These are phyloP conservation scores for Backusella westeae DNA, from an alignment of 192 early-diverging fungal species.

Conservation along the genomic window DNA sequence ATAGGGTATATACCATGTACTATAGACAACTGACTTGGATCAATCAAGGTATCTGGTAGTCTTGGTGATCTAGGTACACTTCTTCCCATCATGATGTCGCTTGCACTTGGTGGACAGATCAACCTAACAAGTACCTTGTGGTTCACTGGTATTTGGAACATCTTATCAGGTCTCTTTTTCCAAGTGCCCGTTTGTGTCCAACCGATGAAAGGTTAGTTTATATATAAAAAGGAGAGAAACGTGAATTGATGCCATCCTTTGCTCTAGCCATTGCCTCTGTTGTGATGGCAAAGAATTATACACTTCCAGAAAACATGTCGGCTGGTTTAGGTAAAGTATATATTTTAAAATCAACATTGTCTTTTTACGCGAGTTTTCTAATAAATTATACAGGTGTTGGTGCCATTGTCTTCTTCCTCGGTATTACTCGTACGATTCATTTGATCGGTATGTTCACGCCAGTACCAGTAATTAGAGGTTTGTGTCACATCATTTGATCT, in stretches of 20 bases:
- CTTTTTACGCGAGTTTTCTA: too few relatives aligned
- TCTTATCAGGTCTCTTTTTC: constrained; percentile 72
- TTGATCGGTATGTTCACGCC: constrained; percentile 70
- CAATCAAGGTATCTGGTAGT: constrained; percentile 26
- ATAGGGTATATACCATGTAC: too few relatives aligned
- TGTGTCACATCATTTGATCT: not conserved
- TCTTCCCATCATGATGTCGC: constrained; percentile 83
- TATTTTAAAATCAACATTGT: too few relatives aligned
- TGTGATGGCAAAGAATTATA: constrained; percentile 69
- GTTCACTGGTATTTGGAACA: constrained; percentile 90
- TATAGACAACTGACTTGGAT: too few relatives aligned
- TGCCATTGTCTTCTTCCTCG: constrained; percentile 61
- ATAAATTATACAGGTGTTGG: constrained; percentile 41
- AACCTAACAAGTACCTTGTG: constrained; percentile 76
- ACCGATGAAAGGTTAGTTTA: constrained; percentile 80
- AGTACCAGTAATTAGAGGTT: constrained; percentile 67
- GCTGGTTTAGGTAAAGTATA: constrained; percentile 49
- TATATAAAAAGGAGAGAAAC: not conserved
- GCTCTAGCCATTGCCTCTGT: constrained; percentile 75
- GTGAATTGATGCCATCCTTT: not conserved
- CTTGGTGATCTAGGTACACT: constrained; percentile 35
- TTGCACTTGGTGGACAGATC: constrained; percentile 70
- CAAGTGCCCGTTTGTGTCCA: constrained; percentile 89
- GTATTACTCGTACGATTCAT: constrained; percentile 66
- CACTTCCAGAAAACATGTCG: constrained; percentile 66